phyloP scores from a whole-genome alignment of 768 basidiomycete genomes.

The Tulasnella sp. region DNA sequence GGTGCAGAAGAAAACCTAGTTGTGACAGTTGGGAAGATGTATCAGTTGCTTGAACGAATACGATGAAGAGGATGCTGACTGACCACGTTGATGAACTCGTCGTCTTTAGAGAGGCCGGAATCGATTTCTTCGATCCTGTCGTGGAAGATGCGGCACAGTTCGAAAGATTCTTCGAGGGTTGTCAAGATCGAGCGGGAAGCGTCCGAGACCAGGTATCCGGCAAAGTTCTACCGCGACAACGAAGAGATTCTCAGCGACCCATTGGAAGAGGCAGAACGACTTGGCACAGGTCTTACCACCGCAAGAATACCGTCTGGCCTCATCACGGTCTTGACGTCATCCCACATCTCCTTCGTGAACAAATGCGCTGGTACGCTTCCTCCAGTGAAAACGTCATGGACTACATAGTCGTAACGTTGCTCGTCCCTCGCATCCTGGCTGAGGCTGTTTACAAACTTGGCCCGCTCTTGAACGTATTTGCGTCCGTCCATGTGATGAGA shows the following conservation, averaged over 20 bases:
- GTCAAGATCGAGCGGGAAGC: constrained; percentile 66
- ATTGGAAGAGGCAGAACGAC: not conserved
- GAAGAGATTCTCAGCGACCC: not conserved
- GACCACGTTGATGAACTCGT: constrained; percentile 72
- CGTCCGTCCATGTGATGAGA: constrained; percentile 37
- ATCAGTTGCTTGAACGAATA: not conserved
- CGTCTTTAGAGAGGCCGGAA: constrained; percentile 42
- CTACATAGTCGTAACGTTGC: constrained; percentile 49
- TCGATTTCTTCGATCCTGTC: constrained; percentile 62
- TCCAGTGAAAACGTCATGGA: constrained; percentile 95
- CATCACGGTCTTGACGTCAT: constrained; percentile 64
- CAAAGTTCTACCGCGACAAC: constrained; percentile 69
- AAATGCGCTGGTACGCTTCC: constrained; percentile 87
- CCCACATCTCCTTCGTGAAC: constrained; percentile 85
- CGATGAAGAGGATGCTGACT: constrained; percentile 38
- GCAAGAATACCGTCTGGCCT: constrained; percentile 74
- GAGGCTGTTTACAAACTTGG: not conserved
- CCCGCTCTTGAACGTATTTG: constrained; percentile 57
- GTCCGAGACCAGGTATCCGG: constrained; percentile 65
- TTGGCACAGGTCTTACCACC: constrained; percentile 58
- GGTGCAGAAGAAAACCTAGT: constrained; percentile 83
- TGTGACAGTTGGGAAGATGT: not conserved
- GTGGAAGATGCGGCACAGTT: constrained; percentile 80
- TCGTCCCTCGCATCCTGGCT: not conserved
- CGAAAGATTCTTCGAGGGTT: constrained; percentile 74